Conservation (phyloP, 2,329 filamentous ascomycete genomes). For the Stachybotrys elegans region DNA sequence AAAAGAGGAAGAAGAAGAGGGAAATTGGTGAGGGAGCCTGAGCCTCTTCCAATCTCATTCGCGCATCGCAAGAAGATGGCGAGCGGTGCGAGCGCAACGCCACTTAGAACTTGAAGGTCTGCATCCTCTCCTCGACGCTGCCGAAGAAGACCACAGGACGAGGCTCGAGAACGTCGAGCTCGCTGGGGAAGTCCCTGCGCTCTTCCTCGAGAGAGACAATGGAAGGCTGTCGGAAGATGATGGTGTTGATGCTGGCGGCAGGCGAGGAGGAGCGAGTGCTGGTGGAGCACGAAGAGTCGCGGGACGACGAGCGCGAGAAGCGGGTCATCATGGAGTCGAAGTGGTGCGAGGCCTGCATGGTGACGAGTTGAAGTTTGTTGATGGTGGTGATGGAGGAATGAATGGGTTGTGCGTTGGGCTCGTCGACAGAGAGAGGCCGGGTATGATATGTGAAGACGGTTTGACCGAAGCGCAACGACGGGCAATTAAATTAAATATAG, state of each 20-base stretch:
- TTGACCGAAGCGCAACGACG: too few relatives aligned
- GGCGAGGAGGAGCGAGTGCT: conserved; percentile 40
- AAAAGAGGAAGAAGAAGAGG: background rate
- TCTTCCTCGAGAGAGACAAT: conserved; percentile 55
- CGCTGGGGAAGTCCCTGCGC: conserved; percentile 44
- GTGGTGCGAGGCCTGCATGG: conserved; percentile 17
- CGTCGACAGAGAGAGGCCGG: too few relatives aligned
- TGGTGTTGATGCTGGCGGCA: conserved; percentile 50
- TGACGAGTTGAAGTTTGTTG: too few relatives aligned
- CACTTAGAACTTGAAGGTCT: conserved; percentile 22
- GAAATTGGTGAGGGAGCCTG: too few relatives aligned
- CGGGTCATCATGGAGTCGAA: conserved; percentile 46
- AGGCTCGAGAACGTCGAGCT: conserved; percentile 55
- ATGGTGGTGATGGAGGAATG: conserved; percentile 16
- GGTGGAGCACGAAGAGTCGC: conserved; percentile 35
- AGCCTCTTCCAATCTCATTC: too few relatives aligned
- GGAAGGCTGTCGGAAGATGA: conserved; percentile 54
- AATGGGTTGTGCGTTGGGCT: conserved; percentile 2
- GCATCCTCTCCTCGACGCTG: conserved; percentile 57
- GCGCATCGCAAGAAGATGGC: too few relatives aligned
- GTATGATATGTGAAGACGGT: too few relatives aligned
- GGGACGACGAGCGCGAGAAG: conserved; percentile 40
- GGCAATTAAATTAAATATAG: too few relatives aligned
- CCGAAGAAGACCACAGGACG: conserved; percentile 60
- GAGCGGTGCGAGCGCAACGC: too few relatives aligned